A percentile compares a stretch with the other conserved stretches of the same genome.
These are phyloP conservation scores for Gentiana dahurica DNA, from an alignment of 257 asterid genomes.

Conservation along the genomic window DNA sequence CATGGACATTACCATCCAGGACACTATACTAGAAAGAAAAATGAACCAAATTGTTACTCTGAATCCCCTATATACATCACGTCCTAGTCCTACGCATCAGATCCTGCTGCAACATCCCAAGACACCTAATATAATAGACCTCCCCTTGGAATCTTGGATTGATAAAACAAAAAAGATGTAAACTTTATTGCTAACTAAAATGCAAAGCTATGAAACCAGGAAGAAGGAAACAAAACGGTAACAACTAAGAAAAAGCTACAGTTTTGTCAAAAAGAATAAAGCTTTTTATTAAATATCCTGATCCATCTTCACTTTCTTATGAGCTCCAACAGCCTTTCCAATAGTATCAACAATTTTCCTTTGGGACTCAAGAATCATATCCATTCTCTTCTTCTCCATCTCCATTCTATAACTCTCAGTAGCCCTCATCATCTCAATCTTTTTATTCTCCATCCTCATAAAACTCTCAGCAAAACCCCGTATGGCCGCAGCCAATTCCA, in stretches of 20 bases:
- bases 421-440: slow-evolving; percentile 78
- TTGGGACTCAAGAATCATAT: slow-evolving; percentile 72
- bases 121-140: background rate
- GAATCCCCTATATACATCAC: slow-evolving; percentile 4
- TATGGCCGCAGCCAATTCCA: slow-evolving; percentile 56
- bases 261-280: background rate
- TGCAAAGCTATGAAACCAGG: background rate
- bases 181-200: background rate
- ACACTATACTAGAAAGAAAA: too few relatives aligned
- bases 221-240: background rate
- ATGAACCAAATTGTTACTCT: slow-evolving; percentile 4
- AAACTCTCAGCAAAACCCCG: slow-evolving; percentile 69
- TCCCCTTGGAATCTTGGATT: too few relatives aligned
- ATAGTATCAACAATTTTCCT: slow-evolving; percentile 60
- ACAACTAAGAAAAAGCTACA: background rate
- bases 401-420: slow-evolving; percentile 53
- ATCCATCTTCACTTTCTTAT: slow-evolving; percentile 44
- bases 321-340: slow-evolving; percentile 47
- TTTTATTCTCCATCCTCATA: slow-evolving; percentile 69
- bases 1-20: too few relatives aligned
- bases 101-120: background rate
- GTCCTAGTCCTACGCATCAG: background rate
- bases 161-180: background rate
- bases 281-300: slow-evolving; percentile 22
- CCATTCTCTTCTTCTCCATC: slow-evolving; percentile 83